Evolutionary conservation across 768 basidiomycete species (phyloP), one percentile per base, ranked within the genome.

Genomic region (Polyporus arcularius): DNA sequence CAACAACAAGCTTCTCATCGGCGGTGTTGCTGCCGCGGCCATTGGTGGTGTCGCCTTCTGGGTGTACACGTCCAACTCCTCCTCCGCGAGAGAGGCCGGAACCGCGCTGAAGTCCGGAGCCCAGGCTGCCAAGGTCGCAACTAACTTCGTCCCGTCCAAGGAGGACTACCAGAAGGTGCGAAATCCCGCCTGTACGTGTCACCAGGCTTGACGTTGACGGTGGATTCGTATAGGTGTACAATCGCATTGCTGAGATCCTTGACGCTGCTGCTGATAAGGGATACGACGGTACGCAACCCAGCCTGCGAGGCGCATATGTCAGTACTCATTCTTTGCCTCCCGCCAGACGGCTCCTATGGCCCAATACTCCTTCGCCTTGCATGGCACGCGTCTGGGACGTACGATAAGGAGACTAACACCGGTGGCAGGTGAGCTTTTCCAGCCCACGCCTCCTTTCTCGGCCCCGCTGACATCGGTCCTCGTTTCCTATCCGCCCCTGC

Each of bases 351-450:
- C 21, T 94, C 92, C 4, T 96, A 88, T 65, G 94, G 87, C 14
- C 94, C 95, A 43, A 85, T 96, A 54, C 69, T 96, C 59, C 80
- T 97, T 56, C 92, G 95, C 69, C 85, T 97, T 53, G 95, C 94
- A 18, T 97, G 95, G 95, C 95, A 97, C 75, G 70, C 87, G n/a
- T 89, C 92, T 42, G 95, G 95, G 53, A 97, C 95, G 1, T 96
- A 92, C 67, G 92, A 96, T 77, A 90, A 91, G 78, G 82, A 83
- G 0, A 76, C 81, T 47, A 83, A 83, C 60, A 86, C 87, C 15
- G 92, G 92, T 61, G 92, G 92, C 76, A 94, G 92, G 92, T 86
- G 65, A 50, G 77, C 38, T 45, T 50, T 46, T 41, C 18, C 39
- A 18, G 35, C 31, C 41, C 21, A 38, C 40, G 35, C 53, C 31